Percentiles rank a stretch among this genome's conserved stretches.
Conservation (phyloP, 345 rosid species). For the Linum trigynum region DNA sequence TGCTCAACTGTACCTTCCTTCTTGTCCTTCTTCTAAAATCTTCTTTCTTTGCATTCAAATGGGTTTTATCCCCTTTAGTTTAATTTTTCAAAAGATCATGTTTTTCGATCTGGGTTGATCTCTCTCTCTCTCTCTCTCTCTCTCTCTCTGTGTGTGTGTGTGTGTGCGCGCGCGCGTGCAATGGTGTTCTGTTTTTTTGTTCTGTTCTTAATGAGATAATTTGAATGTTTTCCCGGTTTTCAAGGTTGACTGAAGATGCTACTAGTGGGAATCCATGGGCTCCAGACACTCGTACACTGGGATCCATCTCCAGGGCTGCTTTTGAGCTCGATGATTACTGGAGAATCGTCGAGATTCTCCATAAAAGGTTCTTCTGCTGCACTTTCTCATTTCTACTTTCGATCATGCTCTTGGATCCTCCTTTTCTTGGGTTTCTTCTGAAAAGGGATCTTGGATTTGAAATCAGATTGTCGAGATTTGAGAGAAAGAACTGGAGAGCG, state of each 20-base stretch:
- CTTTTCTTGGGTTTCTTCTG: not conserved
- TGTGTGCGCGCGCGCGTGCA: too few species aligned
- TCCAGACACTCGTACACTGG: conserved; percentile 53
- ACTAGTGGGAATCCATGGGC: conserved; percentile 52
- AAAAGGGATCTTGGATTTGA: not conserved
- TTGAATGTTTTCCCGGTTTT: not conserved
- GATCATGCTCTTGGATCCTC: not conserved
- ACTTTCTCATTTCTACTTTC: not conserved
- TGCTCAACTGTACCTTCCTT: conserved; percentile 36
- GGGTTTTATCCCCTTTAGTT: conserved; percentile 1
- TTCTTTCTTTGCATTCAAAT: not conserved
- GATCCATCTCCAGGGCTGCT: conserved; percentile 79
- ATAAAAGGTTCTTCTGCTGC: conserved; percentile 43
- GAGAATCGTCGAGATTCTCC: conserved; percentile 70
- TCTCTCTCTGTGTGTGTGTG: too few species aligned
- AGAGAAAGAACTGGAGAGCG: conserved; percentile 67
- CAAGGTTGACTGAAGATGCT: conserved; percentile 82
- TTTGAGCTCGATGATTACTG: conserved; percentile 83
- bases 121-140: not conserved
- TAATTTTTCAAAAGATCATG: not conserved
- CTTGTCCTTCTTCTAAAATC: not conserved
- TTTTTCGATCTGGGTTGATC: conserved; percentile 24
- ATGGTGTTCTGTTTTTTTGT: not conserved
- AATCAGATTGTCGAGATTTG: conserved; percentile 56
- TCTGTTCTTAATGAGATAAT: not conserved